Evolutionary conservation across 2,329 filamentous ascomycete species (phyloP), one percentile per base, ranked within the genome.

Genomic region (Onygena corvina): DNA sequence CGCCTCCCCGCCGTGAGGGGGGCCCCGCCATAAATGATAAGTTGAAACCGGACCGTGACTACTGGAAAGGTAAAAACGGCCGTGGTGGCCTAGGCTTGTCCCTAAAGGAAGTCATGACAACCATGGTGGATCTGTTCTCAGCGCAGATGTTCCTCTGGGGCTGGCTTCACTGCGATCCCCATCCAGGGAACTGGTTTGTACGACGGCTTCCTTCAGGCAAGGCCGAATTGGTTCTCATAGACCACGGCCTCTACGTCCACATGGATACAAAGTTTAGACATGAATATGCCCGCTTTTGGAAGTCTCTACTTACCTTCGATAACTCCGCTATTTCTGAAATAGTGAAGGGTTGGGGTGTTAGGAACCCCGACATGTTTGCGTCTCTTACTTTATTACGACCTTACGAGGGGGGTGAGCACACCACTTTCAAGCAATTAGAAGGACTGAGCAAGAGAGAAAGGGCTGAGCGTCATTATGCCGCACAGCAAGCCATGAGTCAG

Each of bases 121-220:
- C 87, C 27, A 95, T 96, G 81, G 79, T 95, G 46, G 90, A 95
- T 64, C 76, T 96, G 29, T 98, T 96, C 71, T 86, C 83, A n/a
- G 89, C 87, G 2, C 90, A 96, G 63, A 96, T 96, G 76, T 98
- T 95, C 72, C 83, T 94, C 56, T 96, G 87, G 86, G 92, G 92
- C 9, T 77, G 86, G 36, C 86, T 96, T 0, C 90, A 98, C 70
- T 95, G 90, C 68, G 92, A 98, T 64, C 92, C 92, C 7, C 92
- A 98, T 62, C 92, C 92, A 1, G 90, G 90, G 23, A 98, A 98
- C 68, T 92, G 96, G 64, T 94, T 98, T 69, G 83, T 96, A 61
- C 84, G 92, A 6, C 83, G 92, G 6, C 74, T 86, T 12, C 84
- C 88, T 1, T 81, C 76, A 36, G 90, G 90, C n/a, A 76, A 80